These are phyloP conservation scores for Spizellomyces sp. DNA, from an alignment of 192 early-diverging fungal genomes.

Conservation along the genomic window DNA sequence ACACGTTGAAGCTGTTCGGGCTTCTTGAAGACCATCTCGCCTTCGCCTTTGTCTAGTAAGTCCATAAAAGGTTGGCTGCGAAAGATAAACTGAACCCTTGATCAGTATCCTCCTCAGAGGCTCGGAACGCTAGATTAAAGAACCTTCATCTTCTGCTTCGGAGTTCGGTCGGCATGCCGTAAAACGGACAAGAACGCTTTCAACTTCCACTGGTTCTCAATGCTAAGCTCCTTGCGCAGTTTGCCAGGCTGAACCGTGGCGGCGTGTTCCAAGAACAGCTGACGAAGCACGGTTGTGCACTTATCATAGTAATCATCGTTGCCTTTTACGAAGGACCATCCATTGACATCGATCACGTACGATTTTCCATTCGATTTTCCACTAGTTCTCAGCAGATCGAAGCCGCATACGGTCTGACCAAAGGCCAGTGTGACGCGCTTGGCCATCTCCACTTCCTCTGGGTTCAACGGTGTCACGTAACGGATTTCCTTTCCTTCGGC, in stretches of 20 bases:
- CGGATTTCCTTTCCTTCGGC: conserved; percentile 97
- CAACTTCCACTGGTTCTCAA: conserved; percentile 86
- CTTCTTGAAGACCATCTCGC: conserved; percentile 83
- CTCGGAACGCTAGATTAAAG: conserved; percentile 45
- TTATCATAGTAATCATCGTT: conserved; percentile 91
- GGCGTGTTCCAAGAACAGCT: conserved; percentile 75
- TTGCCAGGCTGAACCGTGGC: conserved; percentile 14
- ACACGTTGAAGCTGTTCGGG: conserved; percentile 70
- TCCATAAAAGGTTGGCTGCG: conserved; percentile 67
- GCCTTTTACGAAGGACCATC: conserved; percentile 99
- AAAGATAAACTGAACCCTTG: conserved; percentile 73
- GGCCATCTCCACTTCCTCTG: conserved; percentile 79
- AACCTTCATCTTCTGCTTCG: conserved; percentile 93
- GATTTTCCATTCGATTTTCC: conserved; percentile 73
- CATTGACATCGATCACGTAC: conserved; percentile 97
- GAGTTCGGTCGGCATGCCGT: conserved; percentile 94
- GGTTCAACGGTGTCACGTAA: conserved; percentile 81
- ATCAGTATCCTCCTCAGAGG: conserved; percentile 8
- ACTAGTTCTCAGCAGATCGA: conserved; percentile 84
- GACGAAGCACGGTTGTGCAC: conserved; percentile 73
- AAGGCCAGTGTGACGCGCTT: conserved; percentile 74
- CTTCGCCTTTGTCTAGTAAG: conserved; percentile 65
- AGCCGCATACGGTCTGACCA: conserved; percentile 93
- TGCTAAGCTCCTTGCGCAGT: conserved; percentile 41
- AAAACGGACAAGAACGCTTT: conserved; percentile 94